A percentile compares a stretch with the other conserved stretches of the same genome.
Conservation (phyloP, 768 basidiomycete genomes). For the Pleurotus giganteus region DNA sequence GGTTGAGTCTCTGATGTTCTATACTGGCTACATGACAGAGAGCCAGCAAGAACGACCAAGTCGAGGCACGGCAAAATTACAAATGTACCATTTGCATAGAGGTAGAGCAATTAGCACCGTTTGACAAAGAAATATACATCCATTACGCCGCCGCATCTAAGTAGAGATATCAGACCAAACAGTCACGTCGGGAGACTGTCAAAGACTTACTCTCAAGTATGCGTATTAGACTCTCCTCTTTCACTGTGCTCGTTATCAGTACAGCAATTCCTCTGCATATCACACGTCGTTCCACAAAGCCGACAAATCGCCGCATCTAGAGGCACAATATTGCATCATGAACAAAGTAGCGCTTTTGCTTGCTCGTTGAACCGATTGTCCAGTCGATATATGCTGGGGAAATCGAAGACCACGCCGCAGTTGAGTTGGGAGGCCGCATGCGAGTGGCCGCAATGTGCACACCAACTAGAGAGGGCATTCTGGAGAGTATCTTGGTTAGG, state of each 20-base stretch:
- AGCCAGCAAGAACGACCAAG: too few species aligned
- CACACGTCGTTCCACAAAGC: conserved; percentile 83
- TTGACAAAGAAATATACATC: conserved; percentile 93
- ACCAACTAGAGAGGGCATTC: conserved; percentile 88
- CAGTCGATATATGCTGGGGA: conserved; percentile 79
- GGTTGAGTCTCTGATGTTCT: too few species aligned
- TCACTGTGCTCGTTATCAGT: conserved; percentile 60
- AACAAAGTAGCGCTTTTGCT: conserved; percentile 72
- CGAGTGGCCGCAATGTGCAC: conserved; percentile 82
- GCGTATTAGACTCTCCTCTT: conserved; percentile 93
- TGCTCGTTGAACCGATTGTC: conserved; percentile 81
- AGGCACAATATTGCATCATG: conserved; percentile 75
- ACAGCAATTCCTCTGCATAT: conserved; percentile 93
- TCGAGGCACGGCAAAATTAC: conserved; percentile 89
- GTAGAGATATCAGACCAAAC: conserved; percentile 4
- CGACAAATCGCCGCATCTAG: conserved; percentile 88
- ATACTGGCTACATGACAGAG: too few species aligned
- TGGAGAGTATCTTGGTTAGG: conserved; percentile 86
- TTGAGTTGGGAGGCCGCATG: conserved; percentile 78
- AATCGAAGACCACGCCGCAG: conserved; percentile 79
- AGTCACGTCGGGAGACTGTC: too few species aligned
- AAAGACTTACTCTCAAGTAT: conserved; percentile 84
- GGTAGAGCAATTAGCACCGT: conserved; percentile 84
- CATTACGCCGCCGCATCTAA: conserved; percentile 85
- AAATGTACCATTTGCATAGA: conserved; percentile 90